Evolutionary conservation across 371 early-diverging fungal species (phyloP), one percentile per base, ranked within the genome.

Genomic region (Batkoa obscura): DNA sequence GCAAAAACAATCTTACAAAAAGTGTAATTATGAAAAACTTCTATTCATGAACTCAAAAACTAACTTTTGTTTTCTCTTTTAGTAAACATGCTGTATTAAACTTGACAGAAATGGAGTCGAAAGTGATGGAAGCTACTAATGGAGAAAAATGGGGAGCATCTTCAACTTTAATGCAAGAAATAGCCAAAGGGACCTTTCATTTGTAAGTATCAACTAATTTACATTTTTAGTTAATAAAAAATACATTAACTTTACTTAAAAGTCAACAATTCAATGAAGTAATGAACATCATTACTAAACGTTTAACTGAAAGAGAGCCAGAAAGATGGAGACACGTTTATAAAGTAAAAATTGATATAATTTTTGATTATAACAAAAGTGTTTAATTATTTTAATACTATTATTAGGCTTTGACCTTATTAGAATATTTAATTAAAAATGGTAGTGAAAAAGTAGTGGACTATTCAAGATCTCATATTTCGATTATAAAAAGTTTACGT

Each of bases 361-460:
- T 23, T n/a, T 17, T 5, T 30, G 39, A 15, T 17, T 13, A 34
- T 5, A 43, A 58, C 23, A 23, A 23, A 23, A 23, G 23, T 23
- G 23, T 23, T 23, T 23, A 23, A 23, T 23, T 23, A 23, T 23
- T 23, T 23, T 33, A 5, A 46, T 51, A 17, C 42, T 12, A 31
- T 2, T n/a, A 30, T 43, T 60, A 86, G 89, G 76, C 89, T 3
- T 72, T 96, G 47, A 85, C 87, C 49, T 73, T 95, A 12, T 67
- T 95, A 23, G 96, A 95, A 64, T 95, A 88, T 62, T 72, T 95
- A 42, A 73, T 92, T 48, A 94, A 93, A 64, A 92, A 94, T 67
- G 97, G 97, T 36, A 82, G 88, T 2, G 94, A 92, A 60, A 75
- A 84, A 35, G 92, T 94, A 2, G 78, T 96, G 15, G 90, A 92